phyloP scores from a whole-genome alignment of 768 basidiomycete genomes.

The Gloeopeniophorella convolvens region DNA sequence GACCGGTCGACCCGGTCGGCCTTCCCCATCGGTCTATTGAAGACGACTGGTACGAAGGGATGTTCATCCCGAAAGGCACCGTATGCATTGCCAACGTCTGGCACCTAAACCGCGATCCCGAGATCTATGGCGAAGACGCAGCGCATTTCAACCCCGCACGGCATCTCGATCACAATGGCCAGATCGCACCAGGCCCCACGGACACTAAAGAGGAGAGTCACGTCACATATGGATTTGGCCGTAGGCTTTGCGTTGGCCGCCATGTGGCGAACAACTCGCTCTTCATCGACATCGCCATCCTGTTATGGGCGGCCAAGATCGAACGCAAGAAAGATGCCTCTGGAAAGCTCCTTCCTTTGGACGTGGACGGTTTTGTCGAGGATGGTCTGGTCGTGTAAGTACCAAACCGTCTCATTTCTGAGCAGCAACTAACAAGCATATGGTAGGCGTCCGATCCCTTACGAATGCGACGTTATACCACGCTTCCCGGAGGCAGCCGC shows the following conservation, averaged over 20 bases:
- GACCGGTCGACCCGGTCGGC: slow-evolving; percentile 12
- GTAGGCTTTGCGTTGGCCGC: slow-evolving; percentile 9
- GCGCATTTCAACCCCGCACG: slow-evolving; percentile 8
- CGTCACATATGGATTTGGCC: slow-evolving; percentile 15
- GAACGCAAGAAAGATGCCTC: slow-evolving; percentile 4
- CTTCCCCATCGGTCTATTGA: slow-evolving; percentile 13
- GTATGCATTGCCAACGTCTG: slow-evolving; percentile 8
- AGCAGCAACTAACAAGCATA: neutral
- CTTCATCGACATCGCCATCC: slow-evolving; percentile 14
- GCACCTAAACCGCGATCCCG: slow-evolving; percentile 13
- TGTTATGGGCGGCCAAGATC: slow-evolving; percentile 2
- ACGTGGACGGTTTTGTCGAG: slow-evolving; percentile 11
- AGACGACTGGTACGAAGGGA: slow-evolving; percentile 14
- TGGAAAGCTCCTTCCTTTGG: slow-evolving; percentile 3
- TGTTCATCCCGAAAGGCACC: slow-evolving; percentile 14
- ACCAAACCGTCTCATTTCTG: neutral
- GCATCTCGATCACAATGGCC: slow-evolving; percentile 1
- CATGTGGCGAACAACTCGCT: slow-evolving; percentile 14
- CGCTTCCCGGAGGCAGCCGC: slow-evolving; percentile 15
- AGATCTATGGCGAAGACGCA: slow-evolving; percentile 5
- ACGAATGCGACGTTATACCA: slow-evolving; percentile 7
- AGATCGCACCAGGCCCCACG: neutral
- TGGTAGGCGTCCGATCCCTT: slow-evolving; percentile 12
- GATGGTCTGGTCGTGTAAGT: slow-evolving; percentile 15
- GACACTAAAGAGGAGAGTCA: slow-evolving; percentile 13